Evolutionary conservation across 495 filamentous ascomycete species (phyloP), one percentile per base, ranked within the genome.

Genomic region (Penicillium argentinense): DNA sequence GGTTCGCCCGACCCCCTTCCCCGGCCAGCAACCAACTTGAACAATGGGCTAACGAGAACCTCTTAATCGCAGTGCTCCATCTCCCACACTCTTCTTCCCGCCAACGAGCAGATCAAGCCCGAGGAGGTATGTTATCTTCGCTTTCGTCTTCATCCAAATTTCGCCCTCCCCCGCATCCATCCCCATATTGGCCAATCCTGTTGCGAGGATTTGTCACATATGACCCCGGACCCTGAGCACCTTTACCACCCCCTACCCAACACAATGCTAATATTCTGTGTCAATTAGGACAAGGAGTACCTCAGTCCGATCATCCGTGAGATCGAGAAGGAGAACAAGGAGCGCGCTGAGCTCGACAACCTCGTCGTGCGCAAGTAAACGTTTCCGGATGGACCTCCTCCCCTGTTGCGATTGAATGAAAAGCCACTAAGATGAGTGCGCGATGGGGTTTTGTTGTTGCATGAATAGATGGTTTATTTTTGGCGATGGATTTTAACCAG

Each of bases 81-180:
- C 40, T 73, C 84, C n/a, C 91, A 97, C 69, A 87, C 88, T 63
- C 73, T 96, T 38, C 83, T 97, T 19, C 90, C 91, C 53, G 80
- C 82, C 70, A 65, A 77, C 47, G 82, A 96, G 72, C 88, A 89
- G 80, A 95, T 83, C 42, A 89, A 85, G 73, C 74, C 81, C 3
- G 74, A 82, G 37, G 81, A 88, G 62, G 86, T 90, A 72, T 56
- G 80, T 60, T 45, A 13, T 30, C 45, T 25, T 30, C 33, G 33
- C 18, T 21, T 12, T 21, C 17, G 16, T 18, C 21, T 36, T 11
- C 39, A 3, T 55, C 45, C 47, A 29, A 48, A 53, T 29, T 62
- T 56, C 55, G 24, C 27, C 16, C 45, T 51, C 40, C 49, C n/a
- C 51, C 60, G 53, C 52, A 49, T 42, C 45, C 48, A 60, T 66